These are phyloP conservation scores for Immersiporthe knoxdaviesiana DNA, from an alignment of 2,329 filamentous ascomycete species.

Conservation along the genomic window DNA sequence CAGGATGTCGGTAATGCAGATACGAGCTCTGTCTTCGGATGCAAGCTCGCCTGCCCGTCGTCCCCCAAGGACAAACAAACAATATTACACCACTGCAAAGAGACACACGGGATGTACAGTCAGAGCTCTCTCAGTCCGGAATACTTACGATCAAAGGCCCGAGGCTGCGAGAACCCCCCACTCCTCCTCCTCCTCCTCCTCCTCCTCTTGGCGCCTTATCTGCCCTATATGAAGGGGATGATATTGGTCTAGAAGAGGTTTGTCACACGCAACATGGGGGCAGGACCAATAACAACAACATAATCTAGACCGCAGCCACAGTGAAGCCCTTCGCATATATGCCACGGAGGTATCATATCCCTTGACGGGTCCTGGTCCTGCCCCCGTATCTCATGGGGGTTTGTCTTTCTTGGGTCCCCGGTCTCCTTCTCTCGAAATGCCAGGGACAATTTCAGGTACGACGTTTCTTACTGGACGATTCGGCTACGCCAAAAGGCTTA, in stretches of 20 bases:
- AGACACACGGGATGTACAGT: background rate
- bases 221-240: background rate
- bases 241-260: background rate
- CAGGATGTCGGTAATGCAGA: background rate
- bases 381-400: conserved; percentile 5
- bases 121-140: background rate
- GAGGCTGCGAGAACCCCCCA: conserved; percentile 1
- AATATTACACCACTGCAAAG: background rate
- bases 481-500: background rate
- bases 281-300: background rate
- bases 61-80: background rate
- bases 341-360: background rate
- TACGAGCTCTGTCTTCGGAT: background rate
- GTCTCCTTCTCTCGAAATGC: background rate
- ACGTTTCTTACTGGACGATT: background rate
- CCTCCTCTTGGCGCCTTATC: background rate
- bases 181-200: no score
- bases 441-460: background rate
- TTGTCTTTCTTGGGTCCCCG: no score
- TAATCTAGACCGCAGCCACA: background rate
- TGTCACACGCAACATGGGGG: background rate
- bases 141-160: background rate
- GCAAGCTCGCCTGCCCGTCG: background rate
- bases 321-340: background rate
- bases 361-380: background rate